These are phyloP conservation scores for Arabidopsis arenosa DNA, from an alignment of 345 rosid genomes.

Conservation along the genomic window DNA sequence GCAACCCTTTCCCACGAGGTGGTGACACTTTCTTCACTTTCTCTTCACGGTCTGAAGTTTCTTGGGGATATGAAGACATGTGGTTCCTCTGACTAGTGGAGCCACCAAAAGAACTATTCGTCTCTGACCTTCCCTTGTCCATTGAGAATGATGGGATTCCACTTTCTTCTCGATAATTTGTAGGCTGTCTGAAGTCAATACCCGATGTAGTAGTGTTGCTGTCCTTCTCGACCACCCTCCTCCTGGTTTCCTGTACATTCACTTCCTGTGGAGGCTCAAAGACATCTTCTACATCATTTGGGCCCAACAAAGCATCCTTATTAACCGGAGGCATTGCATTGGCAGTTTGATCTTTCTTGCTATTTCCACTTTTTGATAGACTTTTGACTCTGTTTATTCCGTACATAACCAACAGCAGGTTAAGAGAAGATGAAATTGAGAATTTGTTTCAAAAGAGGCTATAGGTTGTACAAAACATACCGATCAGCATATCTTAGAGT, in stretches of 20 bases:
- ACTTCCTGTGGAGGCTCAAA: constrained; percentile 64
- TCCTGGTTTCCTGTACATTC: constrained; percentile 63
- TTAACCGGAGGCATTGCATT: constrained; percentile 53
- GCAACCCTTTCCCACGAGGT: constrained; percentile 74
- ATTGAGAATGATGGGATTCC: constrained; percentile 54
- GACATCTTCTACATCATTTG: constrained; percentile 60
- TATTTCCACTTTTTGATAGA: constrained; percentile 87
- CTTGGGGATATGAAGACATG: constrained; percentile 57
- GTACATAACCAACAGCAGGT: constrained; percentile 23
- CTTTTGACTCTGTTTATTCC: constrained; percentile 81
- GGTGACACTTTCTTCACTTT: constrained; percentile 85
- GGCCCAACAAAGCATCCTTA: constrained; percentile 59
- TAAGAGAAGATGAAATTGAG: constrained; percentile 12
- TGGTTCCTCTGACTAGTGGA: constrained; percentile 55
- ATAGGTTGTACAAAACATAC: constrained; percentile 49
- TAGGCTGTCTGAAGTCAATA: constrained; percentile 49
- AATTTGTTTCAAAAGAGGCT: constrained; percentile 16
- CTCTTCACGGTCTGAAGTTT: constrained; percentile 66
- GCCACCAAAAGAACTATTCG: constrained; percentile 39
- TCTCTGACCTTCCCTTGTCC: constrained; percentile 59
- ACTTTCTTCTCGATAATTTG: constrained; percentile 60
- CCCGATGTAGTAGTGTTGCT: constrained; percentile 39
- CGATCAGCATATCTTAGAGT: constrained; percentile 98
- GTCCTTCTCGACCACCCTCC: constrained; percentile 66
- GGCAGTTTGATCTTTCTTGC: constrained; percentile 71